Conservation (phyloP, 345 rosid genomes). For the Eucalyptus polybractea region DNA sequence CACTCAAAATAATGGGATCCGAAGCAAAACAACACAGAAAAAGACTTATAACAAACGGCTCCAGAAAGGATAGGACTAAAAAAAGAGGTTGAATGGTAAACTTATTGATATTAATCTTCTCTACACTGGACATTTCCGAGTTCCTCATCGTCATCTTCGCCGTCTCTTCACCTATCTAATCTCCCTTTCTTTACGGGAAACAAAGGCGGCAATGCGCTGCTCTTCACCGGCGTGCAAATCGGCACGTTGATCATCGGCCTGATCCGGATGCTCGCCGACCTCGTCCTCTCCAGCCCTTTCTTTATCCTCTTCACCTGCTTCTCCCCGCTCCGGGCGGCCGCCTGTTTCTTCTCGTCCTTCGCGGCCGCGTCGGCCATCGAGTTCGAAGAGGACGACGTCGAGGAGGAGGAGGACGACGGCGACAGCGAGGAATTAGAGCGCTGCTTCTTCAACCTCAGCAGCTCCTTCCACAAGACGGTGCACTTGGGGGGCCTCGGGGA, state of each 20-base stretch:
- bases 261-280: slow-evolving; percentile 65
- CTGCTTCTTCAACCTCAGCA: slow-evolving; percentile 79
- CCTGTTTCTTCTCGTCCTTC: slow-evolving; percentile 22
- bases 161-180: slow-evolving; percentile 26
- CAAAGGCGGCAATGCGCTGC: slow-evolving; percentile 42
- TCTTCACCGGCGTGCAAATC: slow-evolving; percentile 53
- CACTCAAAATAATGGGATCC: slow-evolving; percentile 16
- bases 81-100: not conserved
- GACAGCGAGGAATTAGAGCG: slow-evolving; percentile 26
- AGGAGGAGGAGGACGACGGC: slow-evolving; percentile 40
- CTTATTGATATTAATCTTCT: not conserved
- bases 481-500: slow-evolving; percentile 98
- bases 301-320: slow-evolving; percentile 59
- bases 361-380: slow-evolving; percentile 28
- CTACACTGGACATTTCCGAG: not conserved
- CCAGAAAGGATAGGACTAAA: not conserved
- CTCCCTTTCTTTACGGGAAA: slow-evolving; percentile 59
- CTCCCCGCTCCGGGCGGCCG: slow-evolving; percentile 10
- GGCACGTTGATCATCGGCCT: slow-evolving; percentile 87
- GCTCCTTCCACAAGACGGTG: slow-evolving; percentile 90
- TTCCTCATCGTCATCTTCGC: not conserved
- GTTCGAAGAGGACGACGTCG: slow-evolving; percentile 59
- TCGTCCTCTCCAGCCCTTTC: slow-evolving; percentile 72
- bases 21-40: not conserved
- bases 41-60: not conserved